Evolutionary conservation across 2,329 filamentous ascomycete genomes (phyloP).

Genomic region (Cercospora citrullina): DNA sequence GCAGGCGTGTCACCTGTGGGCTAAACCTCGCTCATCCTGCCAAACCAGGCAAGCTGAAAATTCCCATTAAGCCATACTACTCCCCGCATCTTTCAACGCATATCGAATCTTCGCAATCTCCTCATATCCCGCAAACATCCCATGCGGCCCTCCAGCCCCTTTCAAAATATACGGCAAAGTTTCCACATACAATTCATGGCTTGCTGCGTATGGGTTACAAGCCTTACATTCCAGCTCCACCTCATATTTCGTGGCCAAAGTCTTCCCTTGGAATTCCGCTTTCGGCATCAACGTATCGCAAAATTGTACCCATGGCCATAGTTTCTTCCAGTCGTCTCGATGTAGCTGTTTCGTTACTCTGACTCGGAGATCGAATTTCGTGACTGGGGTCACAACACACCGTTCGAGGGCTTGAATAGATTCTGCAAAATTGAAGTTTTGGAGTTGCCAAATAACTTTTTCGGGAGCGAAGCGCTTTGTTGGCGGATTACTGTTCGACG

Average conservation of each 20-base stretch:
- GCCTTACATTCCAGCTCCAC: slow-evolving; percentile 2
- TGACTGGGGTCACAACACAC: slow-evolving; percentile 2
- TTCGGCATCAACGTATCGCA: slow-evolving; percentile 18
- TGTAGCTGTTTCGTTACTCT: slow-evolving; percentile 20
- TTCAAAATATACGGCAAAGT: slow-evolving; percentile 21
- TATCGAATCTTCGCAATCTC: slow-evolving; percentile 17
- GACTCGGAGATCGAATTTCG: slow-evolving; percentile 14
- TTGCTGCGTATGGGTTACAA: slow-evolving; percentile 20
- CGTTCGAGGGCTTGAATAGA: slow-evolving; percentile 14
- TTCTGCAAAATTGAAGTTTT: slow-evolving; percentile 17
- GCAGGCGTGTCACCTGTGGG: background rate
- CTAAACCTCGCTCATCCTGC: background rate
- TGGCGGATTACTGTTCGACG: background rate
- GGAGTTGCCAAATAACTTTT: slow-evolving; percentile 12
- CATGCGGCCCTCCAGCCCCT: slow-evolving; percentile 16
- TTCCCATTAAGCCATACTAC: background rate
- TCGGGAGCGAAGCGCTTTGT: slow-evolving; percentile 1
- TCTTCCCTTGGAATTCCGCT: slow-evolving; percentile 1
- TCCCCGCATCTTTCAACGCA: background rate
- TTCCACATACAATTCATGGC: slow-evolving; percentile 23
- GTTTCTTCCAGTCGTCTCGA: slow-evolving; percentile 19
- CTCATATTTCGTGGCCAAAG: slow-evolving; percentile 8
- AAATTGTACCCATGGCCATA: slow-evolving; percentile 23
- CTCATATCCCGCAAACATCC: slow-evolving; percentile 16
- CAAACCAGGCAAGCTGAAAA: background rate